These are phyloP conservation scores for Apiospora kogelbergensis DNA, from an alignment of 2,329 filamentous ascomycete genomes.

Conservation along the genomic window DNA sequence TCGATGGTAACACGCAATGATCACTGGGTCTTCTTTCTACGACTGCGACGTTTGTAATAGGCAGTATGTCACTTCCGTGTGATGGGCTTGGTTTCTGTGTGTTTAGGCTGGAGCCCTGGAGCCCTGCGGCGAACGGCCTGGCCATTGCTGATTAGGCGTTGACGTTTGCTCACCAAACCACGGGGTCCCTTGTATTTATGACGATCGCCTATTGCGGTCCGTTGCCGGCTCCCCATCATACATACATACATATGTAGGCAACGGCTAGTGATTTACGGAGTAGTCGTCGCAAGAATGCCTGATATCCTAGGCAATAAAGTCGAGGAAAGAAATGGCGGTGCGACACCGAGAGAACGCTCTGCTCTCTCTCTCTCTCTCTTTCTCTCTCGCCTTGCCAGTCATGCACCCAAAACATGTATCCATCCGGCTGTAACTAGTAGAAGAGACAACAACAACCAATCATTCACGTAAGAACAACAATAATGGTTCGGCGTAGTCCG, in stretches of 20 bases:
- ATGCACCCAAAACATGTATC: neutral
- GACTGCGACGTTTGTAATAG: neutral
- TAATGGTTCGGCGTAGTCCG: neutral
- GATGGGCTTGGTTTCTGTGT: neutral
- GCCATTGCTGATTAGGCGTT: neutral
- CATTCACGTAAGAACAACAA: neutral
- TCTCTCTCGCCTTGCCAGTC: too few relatives aligned
- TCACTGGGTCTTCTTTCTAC: neutral
- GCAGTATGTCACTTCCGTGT: neutral
- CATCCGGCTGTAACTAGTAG: neutral
- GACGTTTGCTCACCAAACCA: neutral
- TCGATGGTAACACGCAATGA: neutral
- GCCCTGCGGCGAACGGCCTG: neutral
- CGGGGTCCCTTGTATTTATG: conserved; percentile 2
- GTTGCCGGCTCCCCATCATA: conserved; percentile 4
- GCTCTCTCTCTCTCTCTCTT: too few relatives aligned
- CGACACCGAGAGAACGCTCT: neutral
- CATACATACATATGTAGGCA: too few relatives aligned
- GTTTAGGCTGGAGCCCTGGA: neutral
- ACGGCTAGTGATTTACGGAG: neutral
- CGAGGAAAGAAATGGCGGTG: neutral
- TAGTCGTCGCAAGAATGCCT: neutral
- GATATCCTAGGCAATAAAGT: neutral
- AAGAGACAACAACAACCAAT: neutral
- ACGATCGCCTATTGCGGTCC: conserved; percentile 7